Evolutionary conservation across 768 basidiomycete genomes (phyloP), one percentile per base, ranked within the genome.

Genomic region (Galerina sulciceps): DNA sequence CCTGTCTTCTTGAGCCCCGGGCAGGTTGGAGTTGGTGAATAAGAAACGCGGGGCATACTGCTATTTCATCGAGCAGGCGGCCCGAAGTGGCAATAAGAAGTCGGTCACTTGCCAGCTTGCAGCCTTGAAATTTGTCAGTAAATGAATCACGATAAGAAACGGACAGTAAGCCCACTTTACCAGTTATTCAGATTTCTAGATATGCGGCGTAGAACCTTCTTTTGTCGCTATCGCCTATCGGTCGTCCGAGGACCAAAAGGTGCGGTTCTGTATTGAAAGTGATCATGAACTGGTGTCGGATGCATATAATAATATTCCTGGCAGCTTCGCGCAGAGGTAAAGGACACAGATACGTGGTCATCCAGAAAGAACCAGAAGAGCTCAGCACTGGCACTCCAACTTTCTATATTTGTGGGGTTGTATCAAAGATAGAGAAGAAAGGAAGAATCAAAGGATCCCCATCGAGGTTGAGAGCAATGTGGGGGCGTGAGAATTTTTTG

Each of bases 21-120:
- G 43, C 40, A 47, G 35, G 45, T 46, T 22, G 51, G 18, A 37
- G 35, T 20, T 43, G 53, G 34, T 26, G 55, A 51, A 55, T 47
- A 48, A 57, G 51, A 57, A 58, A 58, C 54, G 46, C 58, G 52
- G 35, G 40, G 42, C 42, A 50, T 35, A 38, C 5, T 37, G 26
- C 55, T 23, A 35, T 49, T 35, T 23, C 43, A 23, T 37, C 34
- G 26, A 15, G 23, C 26, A 38, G 35, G 57, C 64, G 64, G 64
- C 60, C 64, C 64, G 64, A 61, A 38, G 23, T 59, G 51, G 23
- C 23, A 40, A 48, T 31, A 36, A 57, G 58, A 65, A 62, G 64
- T 50, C 52, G 58, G 58, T 59, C 58, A 59, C 53, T 59, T 56
- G 55, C 55, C 37, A 40, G 31, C 23, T 38, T 38, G 17, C 35